Conservation (phyloP, 176 grass and related monocot genomes). For the Carex parvula region DNA sequence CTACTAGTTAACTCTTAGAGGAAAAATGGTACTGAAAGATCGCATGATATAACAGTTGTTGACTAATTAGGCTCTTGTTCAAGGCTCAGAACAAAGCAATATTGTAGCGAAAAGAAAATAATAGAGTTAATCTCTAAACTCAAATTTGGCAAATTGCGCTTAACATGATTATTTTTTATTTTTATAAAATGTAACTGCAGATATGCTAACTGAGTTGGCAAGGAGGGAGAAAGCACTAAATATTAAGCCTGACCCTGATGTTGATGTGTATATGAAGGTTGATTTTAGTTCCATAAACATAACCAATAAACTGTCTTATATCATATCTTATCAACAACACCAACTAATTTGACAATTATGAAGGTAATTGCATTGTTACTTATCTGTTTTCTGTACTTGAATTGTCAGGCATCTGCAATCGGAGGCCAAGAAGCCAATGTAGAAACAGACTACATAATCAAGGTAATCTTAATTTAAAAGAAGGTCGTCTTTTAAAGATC, state of each 20-base stretch:
- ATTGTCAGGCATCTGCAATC: conserved; percentile 26
- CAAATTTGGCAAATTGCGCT: background rate
- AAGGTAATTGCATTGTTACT: background rate
- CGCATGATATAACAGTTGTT: background rate
- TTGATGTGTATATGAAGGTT: conserved; percentile 99
- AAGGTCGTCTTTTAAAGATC: background rate
- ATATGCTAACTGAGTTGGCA: conserved; percentile 73
- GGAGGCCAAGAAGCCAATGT: conserved; percentile 40
- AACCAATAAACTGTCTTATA: background rate
- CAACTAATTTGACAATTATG: background rate
- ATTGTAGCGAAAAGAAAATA: background rate
- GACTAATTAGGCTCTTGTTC: background rate
- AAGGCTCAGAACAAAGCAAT: background rate
- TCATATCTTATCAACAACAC: background rate
- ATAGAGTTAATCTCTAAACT: background rate
- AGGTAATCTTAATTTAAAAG: conserved; percentile 17
- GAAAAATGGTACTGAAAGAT: background rate
- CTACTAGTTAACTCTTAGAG: background rate
- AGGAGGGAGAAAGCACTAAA: conserved; percentile 87
- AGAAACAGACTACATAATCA: conserved; percentile 40
- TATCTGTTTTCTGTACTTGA: background rate
- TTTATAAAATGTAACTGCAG: conserved; percentile 22
- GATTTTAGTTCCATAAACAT: background rate
- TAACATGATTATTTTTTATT: background rate
- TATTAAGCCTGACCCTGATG: conserved; percentile 82